phyloP scores from a whole-genome alignment of 2,329 filamentous ascomycete species.

The Penicillium sp. region DNA sequence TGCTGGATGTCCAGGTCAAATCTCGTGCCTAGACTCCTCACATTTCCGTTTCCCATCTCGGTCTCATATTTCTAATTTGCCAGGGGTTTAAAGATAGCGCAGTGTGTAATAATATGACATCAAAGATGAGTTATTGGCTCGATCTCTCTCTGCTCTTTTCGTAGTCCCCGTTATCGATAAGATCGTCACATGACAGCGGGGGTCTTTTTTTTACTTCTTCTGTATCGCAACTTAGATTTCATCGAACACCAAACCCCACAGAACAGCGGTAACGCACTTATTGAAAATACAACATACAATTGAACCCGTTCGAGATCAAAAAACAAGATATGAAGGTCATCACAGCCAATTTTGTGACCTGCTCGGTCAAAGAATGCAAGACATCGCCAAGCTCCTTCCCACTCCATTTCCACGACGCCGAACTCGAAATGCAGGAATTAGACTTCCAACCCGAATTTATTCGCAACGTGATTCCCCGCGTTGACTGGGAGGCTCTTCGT shows the following conservation, averaged over 20 bases:
- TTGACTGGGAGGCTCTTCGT: slow-evolving; percentile 81
- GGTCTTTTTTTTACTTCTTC: slow-evolving; percentile 2
- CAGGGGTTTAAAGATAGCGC: not conserved
- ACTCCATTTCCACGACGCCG: slow-evolving; percentile 84
- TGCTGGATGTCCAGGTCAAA: slow-evolving; percentile 66
- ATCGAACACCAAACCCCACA: not conserved
- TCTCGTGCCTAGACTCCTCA: slow-evolving; percentile 23
- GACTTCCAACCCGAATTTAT: slow-evolving; percentile 77
- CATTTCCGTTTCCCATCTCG: not conserved
- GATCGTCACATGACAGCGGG: slow-evolving; percentile 11
- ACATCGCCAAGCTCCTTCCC: slow-evolving; percentile 73
- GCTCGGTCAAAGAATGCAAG: slow-evolving; percentile 94
- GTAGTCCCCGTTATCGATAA: slow-evolving; percentile 1
- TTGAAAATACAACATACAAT: not conserved
- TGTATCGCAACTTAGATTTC: not conserved
- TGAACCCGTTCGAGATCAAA: not conserved
- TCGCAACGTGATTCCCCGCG: slow-evolving; percentile 73
- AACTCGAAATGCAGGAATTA: slow-evolving; percentile 77
- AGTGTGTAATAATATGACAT: not conserved
- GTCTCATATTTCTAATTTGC: not conserved
- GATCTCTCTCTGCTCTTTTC: not conserved
- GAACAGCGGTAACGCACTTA: not conserved
- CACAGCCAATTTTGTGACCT: slow-evolving; percentile 93
- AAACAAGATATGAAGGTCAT: slow-evolving; percentile 73
- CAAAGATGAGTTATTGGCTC: not conserved